A percentile compares a stretch with the other conserved stretches of the same genome.
Evolutionary conservation across 352 stramenopile genomes (phyloP).

Genomic region (Plasmopara viticola): DNA sequence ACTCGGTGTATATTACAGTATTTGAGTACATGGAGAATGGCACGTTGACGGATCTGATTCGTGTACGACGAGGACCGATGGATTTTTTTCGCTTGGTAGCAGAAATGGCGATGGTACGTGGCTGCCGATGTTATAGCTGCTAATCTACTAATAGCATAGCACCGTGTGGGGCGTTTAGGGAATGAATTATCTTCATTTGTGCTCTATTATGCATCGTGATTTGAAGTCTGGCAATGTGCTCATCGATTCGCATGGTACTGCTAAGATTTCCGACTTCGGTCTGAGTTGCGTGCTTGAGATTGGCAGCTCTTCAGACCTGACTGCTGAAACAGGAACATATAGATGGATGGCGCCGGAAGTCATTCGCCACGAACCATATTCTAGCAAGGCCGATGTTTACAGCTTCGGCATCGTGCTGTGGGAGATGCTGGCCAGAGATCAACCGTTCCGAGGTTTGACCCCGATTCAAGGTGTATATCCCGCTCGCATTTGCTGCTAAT

Average conservation of each 20-base stretch:
- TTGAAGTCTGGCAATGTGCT: conserved; percentile 95
- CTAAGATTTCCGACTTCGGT: conserved; percentile 88
- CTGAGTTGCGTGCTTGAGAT: conserved; percentile 82
- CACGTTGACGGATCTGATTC: conserved; percentile 80
- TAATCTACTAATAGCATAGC: conserved; percentile 1
- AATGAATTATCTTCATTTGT: conserved; percentile 93
- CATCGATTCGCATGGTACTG: conserved; percentile 70
- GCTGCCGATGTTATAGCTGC: not conserved
- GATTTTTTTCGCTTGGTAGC: conserved; percentile 76
- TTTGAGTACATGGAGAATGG: conserved; percentile 88
- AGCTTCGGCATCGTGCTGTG: conserved; percentile 88
- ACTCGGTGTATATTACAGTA: conserved; percentile 25
- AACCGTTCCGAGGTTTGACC: conserved; percentile 77
- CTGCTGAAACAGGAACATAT: conserved; percentile 85
- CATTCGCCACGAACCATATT: conserved; percentile 91
- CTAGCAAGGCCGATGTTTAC: conserved; percentile 93
- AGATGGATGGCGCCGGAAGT: conserved; percentile 95
- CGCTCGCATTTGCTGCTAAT: conserved; percentile 6
- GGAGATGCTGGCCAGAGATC: conserved; percentile 80
- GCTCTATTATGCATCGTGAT: conserved; percentile 93
- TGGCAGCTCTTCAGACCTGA: conserved; percentile 68
- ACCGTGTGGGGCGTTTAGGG: conserved; percentile 38
- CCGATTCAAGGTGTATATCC: conserved; percentile 63
- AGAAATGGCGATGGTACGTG: conserved; percentile 72
- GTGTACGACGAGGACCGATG: conserved; percentile 47